Evolutionary conservation across 352 stramenopile species (phyloP), one percentile per base, ranked within the genome.

Genomic region (Phytophthora aleatoria): DNA sequence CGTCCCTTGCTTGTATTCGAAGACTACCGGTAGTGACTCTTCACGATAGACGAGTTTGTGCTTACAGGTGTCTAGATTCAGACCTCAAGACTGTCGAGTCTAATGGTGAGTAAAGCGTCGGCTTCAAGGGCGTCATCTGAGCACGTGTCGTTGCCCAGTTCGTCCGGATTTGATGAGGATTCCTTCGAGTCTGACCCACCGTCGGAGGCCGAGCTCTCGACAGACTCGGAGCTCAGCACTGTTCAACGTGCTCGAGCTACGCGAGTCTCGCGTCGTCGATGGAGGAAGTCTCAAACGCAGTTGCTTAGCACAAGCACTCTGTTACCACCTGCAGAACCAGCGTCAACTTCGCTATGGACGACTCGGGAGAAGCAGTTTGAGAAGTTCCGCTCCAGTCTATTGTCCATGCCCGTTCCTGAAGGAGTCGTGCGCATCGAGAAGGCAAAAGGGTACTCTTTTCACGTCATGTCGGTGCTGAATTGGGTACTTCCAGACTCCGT

Each of bases 301-400:
- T 42, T 39, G 16, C 36, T 27, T 0, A 57, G 41, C 27, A 65
- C 43, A 13, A 70, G 8, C 33, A 48, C 57, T 26, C 16, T 71
- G 27, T 35, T 76, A 24, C 62, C 68, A 38, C 33, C 48, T 31
- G 49, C 66, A 8, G 52, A 69, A 16, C 68, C 57, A 13, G 38
- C 56, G 7, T 75, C 64, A 2, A 72, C 57, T 2, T 89, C 76
- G 20, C 67, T 80, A 1, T 94, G 84, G 84, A 71, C 55, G 16
- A 67, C 59, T 7, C 74, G 87, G 35, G 87, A 94, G 62, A 81
- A 80, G 26, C 74, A 91, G 48, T 95, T 95, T 59, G 87, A 95
- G 56, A 76, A 79, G 31, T 94, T 95, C 56, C 84, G 85, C 26
- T 73, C 77, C 0, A 81, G 73, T 47, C 69, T 81, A 26, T 57